Percentiles rank a stretch among this genome's conserved stretches.
phyloP scores from a whole-genome alignment of 164 flowering plant species.

The Dillenia suffruticosa region DNA sequence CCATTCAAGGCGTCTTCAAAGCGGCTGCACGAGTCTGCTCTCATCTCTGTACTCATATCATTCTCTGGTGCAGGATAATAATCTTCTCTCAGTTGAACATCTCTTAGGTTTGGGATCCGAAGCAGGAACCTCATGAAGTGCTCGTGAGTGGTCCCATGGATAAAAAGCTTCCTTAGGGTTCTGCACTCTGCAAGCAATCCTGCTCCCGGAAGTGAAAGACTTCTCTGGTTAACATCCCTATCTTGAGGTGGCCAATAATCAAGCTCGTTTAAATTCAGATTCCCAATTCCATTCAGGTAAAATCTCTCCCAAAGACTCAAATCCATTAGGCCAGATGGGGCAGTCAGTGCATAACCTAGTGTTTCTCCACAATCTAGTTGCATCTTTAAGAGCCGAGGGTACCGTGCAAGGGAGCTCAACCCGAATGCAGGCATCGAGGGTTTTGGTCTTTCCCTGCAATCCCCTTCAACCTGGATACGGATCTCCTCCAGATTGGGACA shows the following conservation, averaged over 20 bases:
- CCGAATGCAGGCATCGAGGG: slow-evolving; percentile 59
- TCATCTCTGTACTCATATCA: slow-evolving; percentile 97
- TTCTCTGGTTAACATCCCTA: slow-evolving; percentile 81
- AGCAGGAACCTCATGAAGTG: slow-evolving; percentile 75
- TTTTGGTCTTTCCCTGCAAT: slow-evolving; percentile 53
- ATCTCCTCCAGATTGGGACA: slow-evolving; percentile 85
- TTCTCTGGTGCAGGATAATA: slow-evolving; percentile 98
- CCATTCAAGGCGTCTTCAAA: slow-evolving; percentile 74
- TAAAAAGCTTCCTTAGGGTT: slow-evolving; percentile 76
- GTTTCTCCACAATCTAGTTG: slow-evolving; percentile 76
- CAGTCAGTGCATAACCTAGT: slow-evolving; percentile 73
- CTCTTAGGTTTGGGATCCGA: slow-evolving; percentile 59
- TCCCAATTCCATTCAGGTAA: slow-evolving; percentile 57
- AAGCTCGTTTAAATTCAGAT: slow-evolving; percentile 56
- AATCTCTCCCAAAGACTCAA: slow-evolving; percentile 94
- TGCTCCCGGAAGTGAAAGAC: slow-evolving; percentile 79
- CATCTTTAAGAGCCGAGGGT: slow-evolving; percentile 64
- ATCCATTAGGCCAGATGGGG: slow-evolving; percentile 91
- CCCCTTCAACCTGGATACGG: slow-evolving; percentile 75
- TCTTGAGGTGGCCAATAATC: slow-evolving; percentile 99
- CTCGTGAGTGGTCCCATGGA: slow-evolving; percentile 90
- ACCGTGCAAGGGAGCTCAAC: slow-evolving; percentile 37
- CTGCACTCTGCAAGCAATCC: slow-evolving; percentile 61
- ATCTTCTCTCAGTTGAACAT: slow-evolving; percentile 86
- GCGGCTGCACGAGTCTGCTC: slow-evolving; percentile 72